These are phyloP conservation scores for Boletus subparvulus DNA, from an alignment of 768 basidiomycete species.

Conservation along the genomic window DNA sequence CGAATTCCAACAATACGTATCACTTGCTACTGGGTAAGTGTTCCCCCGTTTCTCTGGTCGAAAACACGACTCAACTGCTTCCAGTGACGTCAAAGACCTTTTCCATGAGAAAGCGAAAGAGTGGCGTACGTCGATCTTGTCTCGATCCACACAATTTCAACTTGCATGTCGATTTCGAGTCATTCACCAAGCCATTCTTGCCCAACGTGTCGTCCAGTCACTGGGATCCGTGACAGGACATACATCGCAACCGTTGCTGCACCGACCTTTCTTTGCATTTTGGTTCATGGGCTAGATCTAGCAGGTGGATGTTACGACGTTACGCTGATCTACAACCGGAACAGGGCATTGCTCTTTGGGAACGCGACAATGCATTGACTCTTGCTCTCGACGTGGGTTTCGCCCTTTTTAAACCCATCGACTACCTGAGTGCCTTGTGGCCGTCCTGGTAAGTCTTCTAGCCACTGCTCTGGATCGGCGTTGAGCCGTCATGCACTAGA, in stretches of 20 bases:
- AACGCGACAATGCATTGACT: constrained; percentile 54
- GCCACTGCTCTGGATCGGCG: neutral
- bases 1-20: constrained; percentile 65
- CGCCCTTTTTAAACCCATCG: constrained; percentile 57
- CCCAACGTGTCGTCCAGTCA: constrained; percentile 58
- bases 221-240: constrained; percentile 60
- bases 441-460: constrained; percentile 48
- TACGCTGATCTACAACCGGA: constrained; percentile 9
- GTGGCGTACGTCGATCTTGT: constrained; percentile 52
- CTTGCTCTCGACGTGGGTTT: constrained; percentile 64
- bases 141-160: constrained; percentile 5
- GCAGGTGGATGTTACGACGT: constrained; percentile 37
- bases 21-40: constrained; percentile 55
- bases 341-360: constrained; percentile 60
- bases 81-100: constrained; percentile 43
- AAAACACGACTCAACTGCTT: neutral
- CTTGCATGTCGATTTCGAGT: constrained; percentile 40
- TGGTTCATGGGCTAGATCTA: constrained; percentile 77
- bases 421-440: constrained; percentile 63
- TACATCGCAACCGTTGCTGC: constrained; percentile 44
- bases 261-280: constrained; percentile 66
- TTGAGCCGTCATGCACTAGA: constrained; percentile 35
- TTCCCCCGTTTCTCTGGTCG: neutral
- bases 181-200: constrained; percentile 57
- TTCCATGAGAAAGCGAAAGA: constrained; percentile 62